Evolutionary conservation across 2,329 filamentous ascomycete genomes (phyloP).

Genomic region (Fonsecaea pugnacius): DNA sequence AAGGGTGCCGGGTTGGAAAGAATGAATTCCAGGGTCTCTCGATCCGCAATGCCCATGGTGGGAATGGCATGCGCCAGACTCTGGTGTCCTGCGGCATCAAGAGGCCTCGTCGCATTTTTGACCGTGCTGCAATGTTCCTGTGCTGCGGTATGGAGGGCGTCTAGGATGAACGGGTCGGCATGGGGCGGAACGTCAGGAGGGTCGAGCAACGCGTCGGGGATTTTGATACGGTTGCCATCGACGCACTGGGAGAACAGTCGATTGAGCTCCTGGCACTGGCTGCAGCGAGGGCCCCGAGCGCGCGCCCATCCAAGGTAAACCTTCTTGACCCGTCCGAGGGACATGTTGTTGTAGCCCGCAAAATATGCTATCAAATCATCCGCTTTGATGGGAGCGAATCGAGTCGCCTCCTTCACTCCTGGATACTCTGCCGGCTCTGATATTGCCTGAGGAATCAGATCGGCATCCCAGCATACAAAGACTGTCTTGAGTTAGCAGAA

Average conservation of each 20-base stretch:
- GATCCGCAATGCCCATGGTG: background rate
- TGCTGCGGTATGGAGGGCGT: constrained; percentile 1
- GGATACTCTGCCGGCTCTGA: constrained; percentile 11
- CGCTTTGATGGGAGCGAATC: constrained; percentile 5
- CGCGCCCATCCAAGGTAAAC: constrained; percentile 13
- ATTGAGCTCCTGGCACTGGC: constrained; percentile 16
- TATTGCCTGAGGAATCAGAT: background rate
- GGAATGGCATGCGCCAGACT: background rate
- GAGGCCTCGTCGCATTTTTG: background rate
- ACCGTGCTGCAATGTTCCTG: constrained; percentile 2
- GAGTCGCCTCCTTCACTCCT: constrained; percentile 7
- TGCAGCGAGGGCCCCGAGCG: constrained; percentile 1
- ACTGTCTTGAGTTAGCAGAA: constrained; percentile 5
- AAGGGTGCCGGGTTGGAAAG: constrained; percentile 1
- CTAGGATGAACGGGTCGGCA: constrained; percentile 4
- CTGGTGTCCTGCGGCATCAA: background rate
- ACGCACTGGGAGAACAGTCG: constrained; percentile 13
- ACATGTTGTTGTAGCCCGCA: constrained; percentile 17
- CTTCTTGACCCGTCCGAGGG: constrained; percentile 13
- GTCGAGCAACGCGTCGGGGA: constrained; percentile 3
- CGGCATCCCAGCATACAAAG: constrained; percentile 11
- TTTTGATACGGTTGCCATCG: constrained; percentile 11
- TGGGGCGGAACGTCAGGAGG: background rate
- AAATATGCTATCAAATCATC: constrained; percentile 14
- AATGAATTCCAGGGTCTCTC: background rate